phyloP scores from a whole-genome alignment of 495 filamentous ascomycete genomes.

The Lindgomyces ingoldianus region DNA sequence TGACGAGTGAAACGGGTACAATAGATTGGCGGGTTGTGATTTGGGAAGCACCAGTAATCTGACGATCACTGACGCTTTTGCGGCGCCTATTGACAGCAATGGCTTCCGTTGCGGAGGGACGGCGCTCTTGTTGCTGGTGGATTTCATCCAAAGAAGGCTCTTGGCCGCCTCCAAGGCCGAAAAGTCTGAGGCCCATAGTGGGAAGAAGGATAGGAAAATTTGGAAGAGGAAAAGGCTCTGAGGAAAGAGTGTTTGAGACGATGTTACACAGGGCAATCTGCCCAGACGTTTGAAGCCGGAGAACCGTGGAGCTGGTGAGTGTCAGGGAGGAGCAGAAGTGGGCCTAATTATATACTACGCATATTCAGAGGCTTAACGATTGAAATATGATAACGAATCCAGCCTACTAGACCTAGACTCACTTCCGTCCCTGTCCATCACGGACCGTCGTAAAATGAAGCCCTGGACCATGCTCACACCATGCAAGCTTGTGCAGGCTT shows the following conservation, averaged over 20 bases:
- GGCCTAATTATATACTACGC: neutral
- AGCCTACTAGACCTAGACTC: slow-evolving; percentile 3
- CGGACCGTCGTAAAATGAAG: neutral
- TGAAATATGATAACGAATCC: neutral
- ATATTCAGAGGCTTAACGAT: neutral
- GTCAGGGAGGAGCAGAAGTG: neutral
- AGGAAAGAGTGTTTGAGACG: neutral
- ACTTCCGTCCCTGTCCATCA: neutral
- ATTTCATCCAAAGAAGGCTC: slow-evolving; percentile 41
- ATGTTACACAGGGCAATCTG: neutral
- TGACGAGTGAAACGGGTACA: slow-evolving; percentile 41
- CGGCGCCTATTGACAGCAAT: slow-evolving; percentile 33
- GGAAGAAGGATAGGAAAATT: neutral
- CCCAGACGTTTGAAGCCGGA: neutral
- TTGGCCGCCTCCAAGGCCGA: slow-evolving; percentile 26
- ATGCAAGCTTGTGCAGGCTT: slow-evolving; percentile 11
- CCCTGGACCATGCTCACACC: neutral
- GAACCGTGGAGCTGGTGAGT: neutral
- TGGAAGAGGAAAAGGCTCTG: neutral
- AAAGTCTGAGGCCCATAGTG: slow-evolving; percentile 24
- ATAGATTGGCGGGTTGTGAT: slow-evolving; percentile 42
- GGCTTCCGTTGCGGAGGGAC: slow-evolving; percentile 39
- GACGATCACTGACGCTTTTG: slow-evolving; percentile 39
- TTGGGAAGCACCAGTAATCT: slow-evolving; percentile 41
- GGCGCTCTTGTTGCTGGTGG: slow-evolving; percentile 40